phyloP scores from a whole-genome alignment of 306 rosid species.

The apple (Malus domestica) region DNA sequence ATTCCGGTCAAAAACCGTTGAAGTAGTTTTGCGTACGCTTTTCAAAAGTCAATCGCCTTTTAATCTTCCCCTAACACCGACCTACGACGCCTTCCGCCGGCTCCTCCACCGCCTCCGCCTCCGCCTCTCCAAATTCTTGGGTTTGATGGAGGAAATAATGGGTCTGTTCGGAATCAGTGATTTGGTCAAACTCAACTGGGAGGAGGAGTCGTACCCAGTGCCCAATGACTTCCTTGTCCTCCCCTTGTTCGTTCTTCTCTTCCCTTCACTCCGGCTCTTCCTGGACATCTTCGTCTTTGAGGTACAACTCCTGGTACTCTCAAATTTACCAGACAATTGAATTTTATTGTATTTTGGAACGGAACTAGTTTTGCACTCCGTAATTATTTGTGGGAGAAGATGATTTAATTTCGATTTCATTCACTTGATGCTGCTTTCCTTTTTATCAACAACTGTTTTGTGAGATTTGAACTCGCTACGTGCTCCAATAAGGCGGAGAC shows the following conservation, averaged over 20 bases:
- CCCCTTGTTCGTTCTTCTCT: constrained; percentile 23
- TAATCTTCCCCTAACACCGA: neutral
- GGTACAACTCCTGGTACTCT: constrained; percentile 6
- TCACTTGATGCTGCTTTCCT: neutral
- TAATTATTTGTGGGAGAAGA: neutral
- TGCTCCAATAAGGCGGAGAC: neutral
- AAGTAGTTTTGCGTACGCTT: neutral
- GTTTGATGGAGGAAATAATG: neutral
- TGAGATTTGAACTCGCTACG: neutral
- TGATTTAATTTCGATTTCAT: neutral
- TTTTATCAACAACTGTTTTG: too few species aligned
- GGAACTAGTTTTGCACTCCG: neutral
- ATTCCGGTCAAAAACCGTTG: neutral
- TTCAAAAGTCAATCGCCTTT: neutral
- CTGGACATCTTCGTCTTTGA: constrained; percentile 27
- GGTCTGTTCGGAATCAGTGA: constrained; percentile 8
- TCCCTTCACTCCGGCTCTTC: constrained; percentile 27
- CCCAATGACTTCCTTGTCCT: constrained; percentile 23
- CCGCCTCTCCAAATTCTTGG: neutral
- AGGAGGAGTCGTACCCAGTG: constrained; percentile 21
- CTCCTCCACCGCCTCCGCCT: neutral
- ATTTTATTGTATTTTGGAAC: neutral
- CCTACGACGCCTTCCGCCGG: neutral
- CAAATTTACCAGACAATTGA: neutral
- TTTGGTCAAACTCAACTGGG: constrained; percentile 15